These are phyloP conservation scores for Saccharomycopsis javanensis DNA, from an alignment of 805 yeast species.

Conservation along the genomic window DNA sequence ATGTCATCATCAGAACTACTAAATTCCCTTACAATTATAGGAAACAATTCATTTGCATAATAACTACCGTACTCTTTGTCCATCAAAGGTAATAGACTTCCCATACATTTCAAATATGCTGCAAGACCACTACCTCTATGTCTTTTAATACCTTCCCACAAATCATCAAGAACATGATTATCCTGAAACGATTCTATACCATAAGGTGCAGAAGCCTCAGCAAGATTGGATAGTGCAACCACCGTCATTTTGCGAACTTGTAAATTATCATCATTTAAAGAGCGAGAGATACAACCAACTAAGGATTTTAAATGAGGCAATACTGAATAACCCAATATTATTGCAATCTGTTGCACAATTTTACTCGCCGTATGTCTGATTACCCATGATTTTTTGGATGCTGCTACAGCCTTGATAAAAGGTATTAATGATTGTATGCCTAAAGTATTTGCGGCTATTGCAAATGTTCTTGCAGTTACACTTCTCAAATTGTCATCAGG, in stretches of 20 bases:
- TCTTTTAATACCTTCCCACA: slow-evolving; percentile 69
- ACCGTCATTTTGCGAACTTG: slow-evolving; percentile 67
- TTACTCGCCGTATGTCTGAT: slow-evolving; percentile 79
- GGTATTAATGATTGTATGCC: slow-evolving; percentile 70
- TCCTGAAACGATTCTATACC: slow-evolving; percentile 82
- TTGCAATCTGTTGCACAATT: slow-evolving; percentile 66
- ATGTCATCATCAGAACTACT: slow-evolving; percentile 80
- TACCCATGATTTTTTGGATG: slow-evolving; percentile 66
- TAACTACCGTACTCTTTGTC: slow-evolving; percentile 69
- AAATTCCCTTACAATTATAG: slow-evolving; percentile 61
- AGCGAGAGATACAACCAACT: slow-evolving; percentile 48
- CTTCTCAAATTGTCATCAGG: slow-evolving; percentile 74
- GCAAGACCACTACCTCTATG: slow-evolving; percentile 75
- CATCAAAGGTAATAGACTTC: slow-evolving; percentile 78
- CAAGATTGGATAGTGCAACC: slow-evolving; percentile 58
- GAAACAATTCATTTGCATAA: slow-evolving; percentile 67
- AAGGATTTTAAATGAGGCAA: slow-evolving; percentile 64
- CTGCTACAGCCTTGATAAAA: slow-evolving; percentile 70
- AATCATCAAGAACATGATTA: slow-evolving; percentile 47
- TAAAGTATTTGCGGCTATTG: slow-evolving; percentile 71
- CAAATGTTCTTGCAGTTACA: slow-evolving; percentile 67
- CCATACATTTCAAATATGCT: slow-evolving; percentile 67
- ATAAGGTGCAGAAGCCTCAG: slow-evolving; percentile 75
- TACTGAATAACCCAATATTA: slow-evolving; percentile 57
- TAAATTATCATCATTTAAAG: slow-evolving; percentile 57